These are phyloP conservation scores for Stentor coeruleus DNA, from an alignment of 73 alveolate genomes.

Conservation along the genomic window DNA sequence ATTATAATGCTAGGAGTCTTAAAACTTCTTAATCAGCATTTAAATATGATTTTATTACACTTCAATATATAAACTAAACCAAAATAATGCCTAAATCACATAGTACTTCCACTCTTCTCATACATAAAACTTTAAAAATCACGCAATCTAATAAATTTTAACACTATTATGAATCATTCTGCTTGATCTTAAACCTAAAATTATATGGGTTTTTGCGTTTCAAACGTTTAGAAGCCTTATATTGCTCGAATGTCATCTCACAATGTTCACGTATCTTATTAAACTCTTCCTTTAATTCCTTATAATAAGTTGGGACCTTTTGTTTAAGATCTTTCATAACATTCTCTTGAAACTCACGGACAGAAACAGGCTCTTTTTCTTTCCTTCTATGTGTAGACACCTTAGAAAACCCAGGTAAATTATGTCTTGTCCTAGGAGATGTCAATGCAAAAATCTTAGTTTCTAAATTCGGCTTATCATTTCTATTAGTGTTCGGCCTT, in stretches of 20 bases:
- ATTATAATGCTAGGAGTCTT: no score
- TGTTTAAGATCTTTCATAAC: not conserved
- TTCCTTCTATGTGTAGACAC: not conserved
- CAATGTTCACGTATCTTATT: not conserved
- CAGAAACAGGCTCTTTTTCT: not conserved
- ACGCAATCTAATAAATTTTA: no score
- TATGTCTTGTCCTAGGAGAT: not conserved
- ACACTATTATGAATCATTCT: no score
- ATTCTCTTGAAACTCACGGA: constrained; percentile 22
- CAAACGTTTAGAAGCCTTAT: not conserved
- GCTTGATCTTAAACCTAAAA: no score
- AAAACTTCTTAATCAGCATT: no score
- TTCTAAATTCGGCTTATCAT: not conserved
- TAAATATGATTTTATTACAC: no score
- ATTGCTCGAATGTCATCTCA: constrained; percentile 17
- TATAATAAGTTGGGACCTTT: not conserved
- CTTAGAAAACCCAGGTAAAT: not conserved
- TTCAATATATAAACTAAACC: no score
- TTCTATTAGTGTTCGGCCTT: not conserved
- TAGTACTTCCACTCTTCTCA: no score
- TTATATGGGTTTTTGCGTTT: constrained; percentile 10
- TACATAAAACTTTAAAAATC: no score
- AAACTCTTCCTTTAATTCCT: constrained; percentile 8
- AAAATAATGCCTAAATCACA: no score
- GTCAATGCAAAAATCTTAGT: not conserved